A percentile compares a stretch with the other conserved stretches of the same genome.
Conservation (phyloP, 2,329 filamentous ascomycete species). For the Calonectria henricotiae region DNA sequence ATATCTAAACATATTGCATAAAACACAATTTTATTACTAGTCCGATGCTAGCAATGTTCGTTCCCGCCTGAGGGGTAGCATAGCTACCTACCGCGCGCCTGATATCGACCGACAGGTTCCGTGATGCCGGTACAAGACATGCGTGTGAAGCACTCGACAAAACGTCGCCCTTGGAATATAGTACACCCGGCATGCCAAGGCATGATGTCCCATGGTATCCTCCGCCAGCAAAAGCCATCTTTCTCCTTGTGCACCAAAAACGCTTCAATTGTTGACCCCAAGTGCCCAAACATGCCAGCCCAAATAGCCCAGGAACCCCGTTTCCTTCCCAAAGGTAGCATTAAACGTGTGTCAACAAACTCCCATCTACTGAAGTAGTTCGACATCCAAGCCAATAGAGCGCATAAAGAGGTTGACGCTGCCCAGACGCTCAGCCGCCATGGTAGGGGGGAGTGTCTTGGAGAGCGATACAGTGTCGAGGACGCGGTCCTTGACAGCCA, state of each 20-base stretch:
- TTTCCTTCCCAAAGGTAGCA: constrained; percentile 42
- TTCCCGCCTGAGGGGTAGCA: constrained; percentile 18
- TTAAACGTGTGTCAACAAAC: constrained; percentile 40
- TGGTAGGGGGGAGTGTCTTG: constrained; percentile 90
- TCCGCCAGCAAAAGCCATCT: constrained; percentile 46
- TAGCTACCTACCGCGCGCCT: constrained; percentile 38
- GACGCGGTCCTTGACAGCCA: constrained; percentile 97
- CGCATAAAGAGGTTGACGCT: constrained; percentile 99
- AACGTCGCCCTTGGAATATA: constrained; percentile 42
- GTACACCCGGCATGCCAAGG: constrained; percentile 46
- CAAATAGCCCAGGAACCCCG: constrained; percentile 51
- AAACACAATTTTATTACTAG: constrained; percentile 19
- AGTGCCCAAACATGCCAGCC: constrained; percentile 50
- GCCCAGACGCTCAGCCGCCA: constrained; percentile 86
- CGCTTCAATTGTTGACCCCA: constrained; percentile 44
- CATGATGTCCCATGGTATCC: constrained; percentile 37
- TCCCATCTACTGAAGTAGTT: constrained; percentile 68
- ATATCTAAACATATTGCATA: constrained; percentile 23
- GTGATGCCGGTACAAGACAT: constrained; percentile 44
- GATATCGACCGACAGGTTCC: constrained; percentile 39
- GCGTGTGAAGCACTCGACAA: constrained; percentile 42
- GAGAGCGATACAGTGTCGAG: constrained; percentile 94
- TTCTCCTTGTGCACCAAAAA: constrained; percentile 41
- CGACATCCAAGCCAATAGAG: constrained; percentile 98
- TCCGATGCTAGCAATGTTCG: constrained; percentile 23